Conservation (phyloP, 768 basidiomycete genomes). For the Tulasnella sp. region DNA sequence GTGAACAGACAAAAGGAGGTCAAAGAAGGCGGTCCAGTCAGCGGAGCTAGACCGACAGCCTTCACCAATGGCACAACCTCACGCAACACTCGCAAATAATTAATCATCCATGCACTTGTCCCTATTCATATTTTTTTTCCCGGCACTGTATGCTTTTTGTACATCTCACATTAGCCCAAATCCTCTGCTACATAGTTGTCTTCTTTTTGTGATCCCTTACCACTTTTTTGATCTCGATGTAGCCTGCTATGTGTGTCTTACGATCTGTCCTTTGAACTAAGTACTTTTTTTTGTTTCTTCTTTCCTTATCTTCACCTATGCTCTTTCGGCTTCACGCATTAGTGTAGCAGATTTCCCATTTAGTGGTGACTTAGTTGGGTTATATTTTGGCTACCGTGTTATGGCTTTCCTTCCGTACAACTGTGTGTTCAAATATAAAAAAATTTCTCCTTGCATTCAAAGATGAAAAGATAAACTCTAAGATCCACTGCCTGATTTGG, state of each 20-base stretch:
- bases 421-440: neutral
- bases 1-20: constrained; percentile 30
- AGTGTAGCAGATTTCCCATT: constrained; percentile 1
- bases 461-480: neutral
- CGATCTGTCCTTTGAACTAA: no score
- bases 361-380: neutral
- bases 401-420: neutral
- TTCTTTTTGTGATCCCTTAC: neutral
- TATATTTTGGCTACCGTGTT: neutral
- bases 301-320: constrained; percentile 1
- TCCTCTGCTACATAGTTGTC: neutral
- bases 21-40: neutral
- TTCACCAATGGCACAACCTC: constrained; percentile 9
- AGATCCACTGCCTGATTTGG: neutral
- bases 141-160: neutral
- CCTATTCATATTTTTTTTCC: neutral
- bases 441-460: neutral
- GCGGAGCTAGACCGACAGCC: neutral
- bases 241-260: no score
- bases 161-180: neutral
- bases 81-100: neutral
- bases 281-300: constrained; percentile 2
- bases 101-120: neutral
- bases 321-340: constrained; percentile 2
- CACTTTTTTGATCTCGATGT: constrained; percentile 2